Conservation (phyloP, 164 flowering plant genomes). For the Aristolochia contorta region DNA sequence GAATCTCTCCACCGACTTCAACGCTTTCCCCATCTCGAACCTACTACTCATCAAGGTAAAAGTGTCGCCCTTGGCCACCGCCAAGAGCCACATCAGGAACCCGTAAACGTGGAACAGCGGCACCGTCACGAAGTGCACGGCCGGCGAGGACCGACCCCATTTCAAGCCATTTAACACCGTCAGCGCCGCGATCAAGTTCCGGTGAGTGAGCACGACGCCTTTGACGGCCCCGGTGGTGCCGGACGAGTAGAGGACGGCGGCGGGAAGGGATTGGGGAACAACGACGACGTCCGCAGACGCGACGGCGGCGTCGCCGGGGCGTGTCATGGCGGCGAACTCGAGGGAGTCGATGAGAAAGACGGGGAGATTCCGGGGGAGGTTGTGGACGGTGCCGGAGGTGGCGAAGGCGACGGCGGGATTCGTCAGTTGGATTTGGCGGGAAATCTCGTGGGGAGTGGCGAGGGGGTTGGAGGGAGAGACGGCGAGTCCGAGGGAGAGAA, state of each 20-base stretch:
- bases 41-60: constrained; percentile 59
- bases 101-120: constrained; percentile 80
- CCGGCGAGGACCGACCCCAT: neutral
- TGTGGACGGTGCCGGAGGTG: too few relatives aligned
- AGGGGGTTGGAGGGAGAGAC: constrained; percentile 57
- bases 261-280: constrained; percentile 50
- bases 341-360: constrained; percentile 19
- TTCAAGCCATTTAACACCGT: constrained; percentile 15
- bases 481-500: constrained; percentile 46
- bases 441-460: constrained; percentile 35
- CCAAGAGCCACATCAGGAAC: constrained; percentile 44
- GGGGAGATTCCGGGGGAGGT: too few relatives aligned
- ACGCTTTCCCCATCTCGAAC: constrained; percentile 42
- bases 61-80: constrained; percentile 33
- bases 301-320: neutral
- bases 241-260: constrained; percentile 63
- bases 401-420: constrained; percentile 48
- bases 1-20: constrained; percentile 54
- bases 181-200: constrained; percentile 44
- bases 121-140: constrained; percentile 38
- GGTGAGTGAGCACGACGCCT: constrained; percentile 63
- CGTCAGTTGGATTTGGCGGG: constrained; percentile 31
- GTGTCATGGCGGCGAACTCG: constrained; percentile 7
- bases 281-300: neutral
- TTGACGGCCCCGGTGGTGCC: constrained; percentile 67